Percentiles rank a stretch among this genome's conserved stretches.
These are phyloP conservation scores for Plectranthus barbatus DNA, from an alignment of 257 asterid species.

Conservation along the genomic window DNA sequence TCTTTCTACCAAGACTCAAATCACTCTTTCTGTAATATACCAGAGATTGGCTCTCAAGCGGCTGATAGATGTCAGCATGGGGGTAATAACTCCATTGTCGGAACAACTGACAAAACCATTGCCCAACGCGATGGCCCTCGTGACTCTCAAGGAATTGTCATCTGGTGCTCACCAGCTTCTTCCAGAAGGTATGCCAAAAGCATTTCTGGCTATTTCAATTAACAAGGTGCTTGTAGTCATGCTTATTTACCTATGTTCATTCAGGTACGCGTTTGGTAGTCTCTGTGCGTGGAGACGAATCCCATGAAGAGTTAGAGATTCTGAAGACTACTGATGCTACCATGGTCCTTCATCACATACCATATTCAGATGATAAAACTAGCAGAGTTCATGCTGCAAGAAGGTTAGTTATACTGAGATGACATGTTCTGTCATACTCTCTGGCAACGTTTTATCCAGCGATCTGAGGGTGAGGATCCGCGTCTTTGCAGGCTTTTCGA, in stretches of 20 bases:
- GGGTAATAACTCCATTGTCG: conserved; percentile 85
- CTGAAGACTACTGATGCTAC: conserved; percentile 62
- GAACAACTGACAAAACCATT: conserved; percentile 90
- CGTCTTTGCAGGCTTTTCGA: conserved; percentile 76
- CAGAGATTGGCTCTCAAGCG: conserved; percentile 91
- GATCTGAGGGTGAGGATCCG: conserved; percentile 3
- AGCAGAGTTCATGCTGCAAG: conserved; percentile 96
- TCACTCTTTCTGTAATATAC: conserved; percentile 17
- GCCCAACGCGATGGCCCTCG: conserved; percentile 72
- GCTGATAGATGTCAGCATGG: conserved; percentile 88
- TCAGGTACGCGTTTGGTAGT: conserved; percentile 80
- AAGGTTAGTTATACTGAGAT: conserved; percentile 33
- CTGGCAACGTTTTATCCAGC: not conserved
- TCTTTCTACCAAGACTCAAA: conserved; percentile 9
- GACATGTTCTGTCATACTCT: not conserved
- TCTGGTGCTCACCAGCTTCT: conserved; percentile 87
- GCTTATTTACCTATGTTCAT: conserved; percentile 9
- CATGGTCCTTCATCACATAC: conserved; percentile 78
- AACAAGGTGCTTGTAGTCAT: not conserved
- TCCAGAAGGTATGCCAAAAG: conserved; percentile 54
- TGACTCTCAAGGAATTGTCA: conserved; percentile 69
- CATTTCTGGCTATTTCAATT: not conserved
- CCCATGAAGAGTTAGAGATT: conserved; percentile 63
- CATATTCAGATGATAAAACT: conserved; percentile 63
- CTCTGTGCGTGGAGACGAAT: conserved; percentile 78